Base-by-base conservation (phyloP, 2,329 filamentous ascomycete genomes). In the Trichophyton equinum region DNA sequence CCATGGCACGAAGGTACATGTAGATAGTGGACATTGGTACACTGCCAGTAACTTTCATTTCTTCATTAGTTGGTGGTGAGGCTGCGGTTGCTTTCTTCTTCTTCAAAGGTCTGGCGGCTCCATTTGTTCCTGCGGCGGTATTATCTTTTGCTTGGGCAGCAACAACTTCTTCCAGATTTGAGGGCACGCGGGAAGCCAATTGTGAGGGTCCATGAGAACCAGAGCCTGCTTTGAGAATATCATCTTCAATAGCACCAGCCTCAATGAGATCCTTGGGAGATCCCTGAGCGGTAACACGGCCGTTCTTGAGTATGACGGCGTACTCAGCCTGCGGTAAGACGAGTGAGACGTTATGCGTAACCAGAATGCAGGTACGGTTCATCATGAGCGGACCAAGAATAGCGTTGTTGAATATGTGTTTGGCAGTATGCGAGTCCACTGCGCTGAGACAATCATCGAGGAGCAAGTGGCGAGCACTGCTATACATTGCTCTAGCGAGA, bases 371-470 rank as follows among this genome's bases (percentile, higher is more conserved):
- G 30, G 94, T 97, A 47, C 94, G 85, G 69, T 85, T 81, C 62
- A 82, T 77, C 94, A 99, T 97, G 58, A 99, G 76, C 4, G 89
- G 88, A 1, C 94, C 94, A 67, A 86, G 86, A 65, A 99, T 86
- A 62, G 91, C 95, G 73, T 96, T 88, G 71, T 87, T 88, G 75
- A 97, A 97, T 66, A 99, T 97, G 86, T 95, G 96, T 73, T 96
- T 95, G 1, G 91, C 91, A 0, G 94, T 97, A 68, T 99, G 94
- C 2, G 94, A 95, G 73, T 99, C 94, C 38, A 99, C 94, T 30
- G 94, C 94, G 70, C 91, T 96, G 49, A 99, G 81, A 65, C 95
- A 96, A 73, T 99, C 94, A 69, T 99, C 94, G 57, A 99, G 81
- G 9, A 99, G 81, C 15, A 99, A 77, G 72, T 97, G 92, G 59